Evolutionary conservation across 495 filamentous ascomycete species (phyloP).

Genomic region (Pyronema omphalodes): DNA sequence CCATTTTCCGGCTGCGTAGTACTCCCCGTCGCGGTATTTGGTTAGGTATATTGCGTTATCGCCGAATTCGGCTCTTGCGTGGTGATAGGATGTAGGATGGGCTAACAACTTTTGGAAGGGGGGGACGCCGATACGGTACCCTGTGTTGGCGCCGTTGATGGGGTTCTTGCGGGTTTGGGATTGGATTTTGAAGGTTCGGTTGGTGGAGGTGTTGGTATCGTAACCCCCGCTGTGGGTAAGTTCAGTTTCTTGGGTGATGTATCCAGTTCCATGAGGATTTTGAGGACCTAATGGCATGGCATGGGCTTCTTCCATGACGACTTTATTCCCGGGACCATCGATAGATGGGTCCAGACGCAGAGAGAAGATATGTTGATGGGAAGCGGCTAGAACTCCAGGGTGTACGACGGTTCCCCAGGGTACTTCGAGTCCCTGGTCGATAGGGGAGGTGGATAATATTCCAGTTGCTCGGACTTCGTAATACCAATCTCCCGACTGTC

Average conservation of each 20-base stretch:
- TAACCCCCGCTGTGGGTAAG: conserved; percentile 42
- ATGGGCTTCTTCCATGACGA: conserved; percentile 55
- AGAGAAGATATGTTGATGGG: conserved; percentile 83
- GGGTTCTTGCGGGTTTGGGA: conserved; percentile 47
- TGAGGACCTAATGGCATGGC: conserved; percentile 32
- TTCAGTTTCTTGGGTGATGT: conserved; percentile 43
- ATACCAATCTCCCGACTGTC: conserved; percentile 60
- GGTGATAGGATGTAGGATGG: conserved; percentile 46
- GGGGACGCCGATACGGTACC: conserved; percentile 57
- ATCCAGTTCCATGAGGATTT: conserved; percentile 68
- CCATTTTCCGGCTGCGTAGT: conserved; percentile 68
- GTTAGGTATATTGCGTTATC: conserved; percentile 71
- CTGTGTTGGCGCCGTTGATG: conserved; percentile 56
- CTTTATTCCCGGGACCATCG: conserved; percentile 52
- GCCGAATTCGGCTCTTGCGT: conserved; percentile 62
- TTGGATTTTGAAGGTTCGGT: conserved; percentile 67
- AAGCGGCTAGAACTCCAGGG: conserved; percentile 54
- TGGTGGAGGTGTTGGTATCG: conserved; percentile 41
- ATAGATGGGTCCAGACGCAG: conserved; percentile 69
- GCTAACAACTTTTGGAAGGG: conserved; percentile 69
- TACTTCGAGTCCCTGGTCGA: conserved; percentile 47
- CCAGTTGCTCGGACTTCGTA: conserved; percentile 77
- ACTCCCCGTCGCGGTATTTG: conserved; percentile 54
- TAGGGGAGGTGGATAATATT: conserved; percentile 65
- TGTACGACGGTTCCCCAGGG: conserved; percentile 74